Evolutionary conservation across 2,329 filamentous ascomycete species (phyloP).

Genomic region (Colletotrichum simmondsii): DNA sequence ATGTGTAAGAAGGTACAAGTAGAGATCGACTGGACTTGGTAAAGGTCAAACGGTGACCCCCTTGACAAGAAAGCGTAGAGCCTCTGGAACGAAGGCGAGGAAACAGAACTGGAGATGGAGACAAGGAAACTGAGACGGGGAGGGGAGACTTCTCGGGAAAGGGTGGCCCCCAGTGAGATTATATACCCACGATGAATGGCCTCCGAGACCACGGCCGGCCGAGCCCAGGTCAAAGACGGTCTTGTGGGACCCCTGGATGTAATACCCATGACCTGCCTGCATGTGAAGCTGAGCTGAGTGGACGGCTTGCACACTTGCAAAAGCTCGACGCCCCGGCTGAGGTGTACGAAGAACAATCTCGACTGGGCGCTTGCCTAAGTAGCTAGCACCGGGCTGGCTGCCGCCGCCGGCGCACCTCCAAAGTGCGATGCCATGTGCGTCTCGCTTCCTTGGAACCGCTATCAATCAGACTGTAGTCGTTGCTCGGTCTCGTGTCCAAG

Average conservation of each 20-base stretch:
- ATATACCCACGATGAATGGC: constrained; percentile 20
- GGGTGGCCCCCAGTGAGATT: constrained; percentile 14
- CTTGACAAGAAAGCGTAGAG: background rate
- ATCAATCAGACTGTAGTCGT: background rate
- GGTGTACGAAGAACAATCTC: background rate
- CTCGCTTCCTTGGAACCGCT: background rate
- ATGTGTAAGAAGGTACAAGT: background rate
- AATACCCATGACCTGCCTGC: constrained; percentile 14
- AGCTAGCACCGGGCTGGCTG: constrained; percentile 9
- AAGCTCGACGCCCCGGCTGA: constrained; percentile 14
- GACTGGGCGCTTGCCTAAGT: constrained; percentile 21
- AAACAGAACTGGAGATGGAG: constrained; percentile 4
- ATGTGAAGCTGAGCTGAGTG: constrained; percentile 26
- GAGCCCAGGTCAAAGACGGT: constrained; percentile 12
- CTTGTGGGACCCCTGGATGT: constrained; percentile 17
- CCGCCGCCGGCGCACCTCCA: constrained; percentile 20
- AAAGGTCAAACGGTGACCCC: constrained; percentile 7
- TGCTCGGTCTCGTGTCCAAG: background rate
- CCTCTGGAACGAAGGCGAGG: constrained; percentile 9
- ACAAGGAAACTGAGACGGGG: background rate
- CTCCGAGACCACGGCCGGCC: constrained; percentile 21
- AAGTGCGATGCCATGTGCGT: background rate
- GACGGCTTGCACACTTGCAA: constrained; percentile 19
- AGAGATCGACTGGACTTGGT: constrained; percentile 26
- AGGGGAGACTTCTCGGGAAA: background rate